Conservation (phyloP, 2,329 filamentous ascomycete species). For the Cladosporium sphaerospermum region DNA sequence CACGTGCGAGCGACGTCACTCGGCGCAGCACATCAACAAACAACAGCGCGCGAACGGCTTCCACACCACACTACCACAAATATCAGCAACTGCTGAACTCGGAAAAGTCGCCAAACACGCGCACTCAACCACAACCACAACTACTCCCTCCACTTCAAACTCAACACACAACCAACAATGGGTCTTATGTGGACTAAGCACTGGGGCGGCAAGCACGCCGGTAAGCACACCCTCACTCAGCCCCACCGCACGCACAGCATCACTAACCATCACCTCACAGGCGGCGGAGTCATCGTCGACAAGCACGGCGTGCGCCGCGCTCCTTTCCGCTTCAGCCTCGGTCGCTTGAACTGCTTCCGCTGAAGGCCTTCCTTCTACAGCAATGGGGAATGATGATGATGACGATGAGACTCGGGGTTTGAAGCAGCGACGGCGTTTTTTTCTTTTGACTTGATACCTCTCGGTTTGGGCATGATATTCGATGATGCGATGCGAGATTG, state of each 20-base stretch:
- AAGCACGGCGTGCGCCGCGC: slow-evolving; percentile 46
- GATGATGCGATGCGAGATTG: too few species aligned
- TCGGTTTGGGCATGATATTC: too few species aligned
- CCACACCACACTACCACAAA: neutral
- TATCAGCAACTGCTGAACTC: neutral
- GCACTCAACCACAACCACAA: neutral
- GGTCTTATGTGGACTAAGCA: slow-evolving; percentile 44
- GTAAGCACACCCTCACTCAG: slow-evolving; percentile 25
- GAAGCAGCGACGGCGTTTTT: neutral
- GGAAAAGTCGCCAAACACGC: neutral
- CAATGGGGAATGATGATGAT: neutral
- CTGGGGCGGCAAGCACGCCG: slow-evolving; percentile 38
- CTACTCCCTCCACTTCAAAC: neutral
- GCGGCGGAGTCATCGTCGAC: slow-evolving; percentile 47
- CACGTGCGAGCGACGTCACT: too few species aligned
- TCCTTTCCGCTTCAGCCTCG: slow-evolving; percentile 46
- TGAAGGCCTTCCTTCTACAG: neutral
- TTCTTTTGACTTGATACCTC: too few species aligned
- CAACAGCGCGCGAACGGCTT: neutral
- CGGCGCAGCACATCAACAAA: too few species aligned
- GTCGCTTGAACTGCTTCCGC: slow-evolving; percentile 47
- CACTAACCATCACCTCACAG: slow-evolving; percentile 21
- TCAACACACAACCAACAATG: slow-evolving; percentile 28
- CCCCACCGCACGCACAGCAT: neutral
- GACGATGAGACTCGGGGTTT: neutral